Evolutionary conservation across 192 early-diverging fungal species (phyloP).

Genomic region (Gamsiella multidivaricata): DNA sequence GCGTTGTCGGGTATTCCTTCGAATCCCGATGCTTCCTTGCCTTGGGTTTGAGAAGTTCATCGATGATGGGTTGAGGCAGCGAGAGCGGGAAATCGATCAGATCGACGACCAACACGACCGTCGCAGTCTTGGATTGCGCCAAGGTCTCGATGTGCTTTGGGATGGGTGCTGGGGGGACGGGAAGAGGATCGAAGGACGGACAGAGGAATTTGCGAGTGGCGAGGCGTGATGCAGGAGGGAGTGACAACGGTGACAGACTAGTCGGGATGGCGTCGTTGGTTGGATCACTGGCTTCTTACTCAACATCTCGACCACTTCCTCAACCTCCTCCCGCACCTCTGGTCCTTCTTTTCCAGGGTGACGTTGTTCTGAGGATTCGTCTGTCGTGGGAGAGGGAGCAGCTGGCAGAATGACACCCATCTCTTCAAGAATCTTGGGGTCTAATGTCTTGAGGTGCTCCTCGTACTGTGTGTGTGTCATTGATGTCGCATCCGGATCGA

Average conservation of each 20-base stretch:
- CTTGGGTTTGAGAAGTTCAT: slow-evolving; percentile 29
- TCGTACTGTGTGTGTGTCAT: slow-evolving; percentile 33
- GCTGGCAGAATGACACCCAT: slow-evolving; percentile 15
- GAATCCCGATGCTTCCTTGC: neutral
- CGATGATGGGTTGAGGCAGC: slow-evolving; percentile 26
- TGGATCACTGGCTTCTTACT: slow-evolving; percentile 14
- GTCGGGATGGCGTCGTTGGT: neutral
- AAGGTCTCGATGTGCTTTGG: slow-evolving; percentile 42
- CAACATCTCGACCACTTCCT: neutral
- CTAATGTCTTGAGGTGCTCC: slow-evolving; percentile 24
- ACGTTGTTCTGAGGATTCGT: neutral
- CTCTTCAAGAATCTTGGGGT: slow-evolving; percentile 36
- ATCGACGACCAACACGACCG: slow-evolving; percentile 44
- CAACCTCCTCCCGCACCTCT: neutral
- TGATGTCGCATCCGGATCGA: slow-evolving; percentile 16
- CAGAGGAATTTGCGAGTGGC: slow-evolving; percentile 11
- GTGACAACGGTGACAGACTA: slow-evolving; percentile 46
- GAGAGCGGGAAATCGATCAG: slow-evolving; percentile 47
- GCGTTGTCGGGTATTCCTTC: slow-evolving; percentile 17
- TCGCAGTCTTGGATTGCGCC: slow-evolving; percentile 34
- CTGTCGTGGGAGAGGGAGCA: neutral
- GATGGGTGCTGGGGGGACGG: slow-evolving; percentile 35
- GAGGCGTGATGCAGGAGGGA: slow-evolving; percentile 43
- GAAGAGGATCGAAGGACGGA: slow-evolving; percentile 19
- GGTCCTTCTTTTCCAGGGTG: neutral